Percentiles rank a stretch among this genome's conserved stretches.
Evolutionary conservation across 2,329 filamentous ascomycete genomes (phyloP).

Genomic region (Xylaria sp.): DNA sequence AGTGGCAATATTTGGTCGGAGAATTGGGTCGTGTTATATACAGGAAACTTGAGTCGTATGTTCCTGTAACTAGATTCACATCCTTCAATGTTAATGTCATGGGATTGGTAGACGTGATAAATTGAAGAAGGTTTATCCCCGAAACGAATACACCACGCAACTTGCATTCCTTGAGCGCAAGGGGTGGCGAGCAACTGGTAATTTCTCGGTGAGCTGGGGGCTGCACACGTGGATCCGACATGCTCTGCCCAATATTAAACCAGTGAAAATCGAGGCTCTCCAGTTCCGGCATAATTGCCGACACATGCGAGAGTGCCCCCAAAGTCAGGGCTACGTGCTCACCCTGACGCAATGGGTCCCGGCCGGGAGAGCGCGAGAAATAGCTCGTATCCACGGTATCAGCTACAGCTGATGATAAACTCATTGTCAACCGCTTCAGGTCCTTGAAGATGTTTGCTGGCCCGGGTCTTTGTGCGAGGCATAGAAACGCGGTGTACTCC

Average conservation of each 20-base stretch:
- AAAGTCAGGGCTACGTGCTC: background rate
- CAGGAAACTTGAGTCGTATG: background rate
- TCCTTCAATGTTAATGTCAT: background rate
- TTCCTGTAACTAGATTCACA: background rate
- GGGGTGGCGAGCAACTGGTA: background rate
- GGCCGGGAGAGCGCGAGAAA: background rate
- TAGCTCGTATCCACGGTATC: background rate
- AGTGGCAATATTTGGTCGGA: background rate
- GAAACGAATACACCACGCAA: slow-evolving; percentile 1
- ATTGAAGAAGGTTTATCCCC: background rate
- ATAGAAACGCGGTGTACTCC: background rate
- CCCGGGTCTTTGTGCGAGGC: background rate
- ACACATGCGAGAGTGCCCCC: background rate
- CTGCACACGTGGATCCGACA: too few relatives aligned
- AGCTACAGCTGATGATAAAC: background rate
- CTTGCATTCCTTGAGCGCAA: background rate
- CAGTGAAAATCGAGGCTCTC: slow-evolving; percentile 17
- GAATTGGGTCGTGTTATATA: background rate
- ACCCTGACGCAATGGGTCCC: background rate
- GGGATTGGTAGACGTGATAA: background rate
- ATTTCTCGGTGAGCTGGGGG: background rate
- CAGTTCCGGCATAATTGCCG: slow-evolving; percentile 1
- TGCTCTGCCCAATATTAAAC: background rate
- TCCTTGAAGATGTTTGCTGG: background rate
- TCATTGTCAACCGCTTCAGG: background rate